phyloP scores from a whole-genome alignment of 495 filamentous ascomycete genomes.

The Paragyromitra xinjiangensis region DNA sequence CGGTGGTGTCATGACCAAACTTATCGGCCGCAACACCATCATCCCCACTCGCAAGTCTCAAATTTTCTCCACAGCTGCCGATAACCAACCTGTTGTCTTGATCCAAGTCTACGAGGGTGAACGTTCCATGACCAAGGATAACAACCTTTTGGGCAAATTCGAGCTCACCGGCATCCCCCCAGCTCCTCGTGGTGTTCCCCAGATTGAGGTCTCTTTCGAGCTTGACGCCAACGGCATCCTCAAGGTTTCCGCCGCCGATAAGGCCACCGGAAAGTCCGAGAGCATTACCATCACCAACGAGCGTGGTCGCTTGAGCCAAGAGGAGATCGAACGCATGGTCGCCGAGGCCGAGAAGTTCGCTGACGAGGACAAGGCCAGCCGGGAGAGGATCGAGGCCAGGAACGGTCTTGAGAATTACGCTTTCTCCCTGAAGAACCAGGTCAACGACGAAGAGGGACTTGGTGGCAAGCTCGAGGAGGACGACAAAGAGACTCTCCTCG shows the following conservation, averaged over 20 bases:
- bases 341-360: constrained; percentile 97
- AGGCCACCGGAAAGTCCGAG: constrained; percentile 95
- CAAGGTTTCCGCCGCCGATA: constrained; percentile 93
- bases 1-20: constrained; percentile 97
- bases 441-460: constrained; percentile 94
- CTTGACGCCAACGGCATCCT: constrained; percentile 97
- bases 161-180: constrained; percentile 95
- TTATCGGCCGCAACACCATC: constrained; percentile 93
- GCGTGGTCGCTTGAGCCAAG: constrained; percentile 92
- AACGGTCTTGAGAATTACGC: constrained; percentile 97
- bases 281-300: constrained; percentile 98
- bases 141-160: constrained; percentile 97
- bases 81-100: constrained; percentile 96
- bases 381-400: constrained; percentile 90
- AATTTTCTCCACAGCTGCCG: constrained; percentile 97
- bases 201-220: constrained; percentile 98
- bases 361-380: constrained; percentile 98
- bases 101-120: constrained; percentile 99
- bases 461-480: constrained; percentile 98
- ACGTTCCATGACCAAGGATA: constrained; percentile 94
- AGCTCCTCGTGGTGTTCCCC: constrained; percentile 92
- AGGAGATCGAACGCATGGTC: constrained; percentile 99
- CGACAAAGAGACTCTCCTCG: constrained; percentile 96
- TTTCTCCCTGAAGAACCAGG: constrained; percentile 98
- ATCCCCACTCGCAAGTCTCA: constrained; percentile 97